A percentile compares a stretch with the other conserved stretches of the same genome.
Conservation (phyloP, 2,329 filamentous ascomycete genomes). For the Fusarium sp. region DNA sequence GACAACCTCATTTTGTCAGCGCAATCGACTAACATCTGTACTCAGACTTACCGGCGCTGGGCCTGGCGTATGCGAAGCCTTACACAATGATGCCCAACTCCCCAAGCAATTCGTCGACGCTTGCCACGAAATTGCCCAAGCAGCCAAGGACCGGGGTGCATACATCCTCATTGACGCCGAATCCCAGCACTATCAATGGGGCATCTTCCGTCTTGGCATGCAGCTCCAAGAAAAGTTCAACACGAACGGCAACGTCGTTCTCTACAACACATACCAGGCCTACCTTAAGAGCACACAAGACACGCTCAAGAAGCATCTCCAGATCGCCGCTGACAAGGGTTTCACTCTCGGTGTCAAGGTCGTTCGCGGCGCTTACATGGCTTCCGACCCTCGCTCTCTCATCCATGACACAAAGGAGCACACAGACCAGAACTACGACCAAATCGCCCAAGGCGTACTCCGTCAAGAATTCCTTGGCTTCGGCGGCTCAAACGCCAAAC, state of each 20-base stretch:
- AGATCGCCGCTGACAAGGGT: constrained; percentile 55
- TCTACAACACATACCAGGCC: constrained; percentile 66
- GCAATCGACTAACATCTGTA: not conserved
- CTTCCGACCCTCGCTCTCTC: constrained; percentile 59
- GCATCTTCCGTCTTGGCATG: constrained; percentile 50
- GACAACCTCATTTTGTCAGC: too few species aligned
- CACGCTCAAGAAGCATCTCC: constrained; percentile 58
- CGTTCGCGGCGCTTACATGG: constrained; percentile 67
- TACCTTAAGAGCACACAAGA: constrained; percentile 62
- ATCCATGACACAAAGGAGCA: constrained; percentile 64
- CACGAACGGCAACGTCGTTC: constrained; percentile 48
- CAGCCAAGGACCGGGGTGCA: constrained; percentile 53
- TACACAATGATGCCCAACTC: constrained; percentile 49
- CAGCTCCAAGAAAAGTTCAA: constrained; percentile 55
- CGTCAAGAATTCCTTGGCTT: constrained; percentile 53
- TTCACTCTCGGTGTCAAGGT: constrained; percentile 68
- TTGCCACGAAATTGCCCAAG: constrained; percentile 53
- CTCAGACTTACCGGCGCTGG: constrained; percentile 57
- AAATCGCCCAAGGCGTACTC: constrained; percentile 59
- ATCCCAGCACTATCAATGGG: constrained; percentile 57
- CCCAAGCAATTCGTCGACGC: constrained; percentile 57
- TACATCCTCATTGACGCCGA: constrained; percentile 61
- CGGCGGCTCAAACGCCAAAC: constrained; percentile 53
- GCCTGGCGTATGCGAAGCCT: constrained; percentile 52
- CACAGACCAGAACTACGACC: constrained; percentile 64